Conservation (phyloP, 2,329 filamentous ascomycete genomes). For the Cordyceps tenuipes region DNA sequence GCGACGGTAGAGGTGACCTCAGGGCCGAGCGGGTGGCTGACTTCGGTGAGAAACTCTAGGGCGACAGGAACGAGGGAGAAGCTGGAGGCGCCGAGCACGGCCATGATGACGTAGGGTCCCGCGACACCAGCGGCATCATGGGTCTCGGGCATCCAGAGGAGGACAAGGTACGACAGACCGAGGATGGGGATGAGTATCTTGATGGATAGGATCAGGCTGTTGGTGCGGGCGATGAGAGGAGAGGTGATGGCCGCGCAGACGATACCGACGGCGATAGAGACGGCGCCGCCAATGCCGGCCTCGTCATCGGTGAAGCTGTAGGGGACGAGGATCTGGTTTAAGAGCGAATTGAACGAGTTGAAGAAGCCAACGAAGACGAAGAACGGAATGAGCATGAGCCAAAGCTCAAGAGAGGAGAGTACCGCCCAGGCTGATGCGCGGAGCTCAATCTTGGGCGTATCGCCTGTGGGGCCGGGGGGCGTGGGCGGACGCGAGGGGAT, state of each 20-base stretch:
- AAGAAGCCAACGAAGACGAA: slow-evolving; percentile 82
- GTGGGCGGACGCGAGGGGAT: slow-evolving; percentile 70
- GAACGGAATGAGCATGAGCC: slow-evolving; percentile 75
- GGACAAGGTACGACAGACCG: slow-evolving; percentile 61
- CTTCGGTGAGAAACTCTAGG: slow-evolving; percentile 79
- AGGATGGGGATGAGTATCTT: slow-evolving; percentile 69
- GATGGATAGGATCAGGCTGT: slow-evolving; percentile 66
- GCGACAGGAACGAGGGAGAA: slow-evolving; percentile 78
- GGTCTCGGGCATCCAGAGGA: slow-evolving; percentile 68
- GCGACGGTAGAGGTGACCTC: slow-evolving; percentile 77
- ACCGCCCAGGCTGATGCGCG: slow-evolving; percentile 46
- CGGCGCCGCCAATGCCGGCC: slow-evolving; percentile 79
- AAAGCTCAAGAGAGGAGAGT: slow-evolving; percentile 58
- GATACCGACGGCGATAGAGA: slow-evolving; percentile 85
- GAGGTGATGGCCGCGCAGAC: slow-evolving; percentile 66
- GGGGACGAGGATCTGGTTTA: slow-evolving; percentile 84
- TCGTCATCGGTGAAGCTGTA: slow-evolving; percentile 78
- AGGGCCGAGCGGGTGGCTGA: slow-evolving; percentile 78
- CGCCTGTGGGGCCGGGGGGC: slow-evolving; percentile 61
- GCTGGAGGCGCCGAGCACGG: slow-evolving; percentile 67
- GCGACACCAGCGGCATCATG: slow-evolving; percentile 52
- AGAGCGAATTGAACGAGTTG: slow-evolving; percentile 79
- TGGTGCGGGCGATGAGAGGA: slow-evolving; percentile 78
- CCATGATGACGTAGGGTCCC: slow-evolving; percentile 67
- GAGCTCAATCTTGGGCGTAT: slow-evolving; percentile 47